Conservation (phyloP, 352 stramenopile genomes). For the Vaucheria bursata region DNA sequence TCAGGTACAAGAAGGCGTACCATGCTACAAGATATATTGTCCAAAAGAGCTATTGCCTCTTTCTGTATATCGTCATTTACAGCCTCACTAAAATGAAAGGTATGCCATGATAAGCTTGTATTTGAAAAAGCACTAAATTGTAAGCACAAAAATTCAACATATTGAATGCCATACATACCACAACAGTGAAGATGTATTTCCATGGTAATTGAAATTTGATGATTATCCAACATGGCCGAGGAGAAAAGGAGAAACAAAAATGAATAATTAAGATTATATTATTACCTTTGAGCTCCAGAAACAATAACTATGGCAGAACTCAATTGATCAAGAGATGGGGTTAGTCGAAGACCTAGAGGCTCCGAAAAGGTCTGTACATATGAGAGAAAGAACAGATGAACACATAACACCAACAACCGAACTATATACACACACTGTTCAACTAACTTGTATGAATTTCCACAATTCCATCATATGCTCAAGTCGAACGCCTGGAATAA, state of each 20-base stretch:
- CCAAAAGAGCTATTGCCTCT: conserved; percentile 21
- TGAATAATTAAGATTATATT: too few species aligned
- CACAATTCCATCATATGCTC: neutral
- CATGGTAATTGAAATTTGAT: neutral
- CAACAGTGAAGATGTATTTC: neutral
- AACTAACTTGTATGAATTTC: neutral
- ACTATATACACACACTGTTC: neutral
- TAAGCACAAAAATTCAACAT: neutral
- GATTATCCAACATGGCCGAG: too few species aligned
- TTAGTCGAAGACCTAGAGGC: conserved; percentile 16
- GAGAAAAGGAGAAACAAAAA: too few species aligned
- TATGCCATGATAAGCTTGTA: neutral
- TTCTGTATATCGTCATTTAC: neutral
- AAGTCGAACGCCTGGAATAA: neutral
- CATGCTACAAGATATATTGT: conserved; percentile 15
- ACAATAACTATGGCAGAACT: conserved; percentile 10
- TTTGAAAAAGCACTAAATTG: too few species aligned
- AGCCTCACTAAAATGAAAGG: neutral
- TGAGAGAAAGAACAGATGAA: neutral
- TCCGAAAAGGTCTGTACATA: conserved; percentile 2
- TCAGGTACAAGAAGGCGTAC: conserved; percentile 20
- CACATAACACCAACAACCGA: neutral
- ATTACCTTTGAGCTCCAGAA: too few species aligned
- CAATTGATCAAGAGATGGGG: conserved; percentile 23
- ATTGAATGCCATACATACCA: neutral